Evolutionary conservation across 495 filamentous ascomycete species (phyloP).

Genomic region (Talaromyces nanjingensis): DNA sequence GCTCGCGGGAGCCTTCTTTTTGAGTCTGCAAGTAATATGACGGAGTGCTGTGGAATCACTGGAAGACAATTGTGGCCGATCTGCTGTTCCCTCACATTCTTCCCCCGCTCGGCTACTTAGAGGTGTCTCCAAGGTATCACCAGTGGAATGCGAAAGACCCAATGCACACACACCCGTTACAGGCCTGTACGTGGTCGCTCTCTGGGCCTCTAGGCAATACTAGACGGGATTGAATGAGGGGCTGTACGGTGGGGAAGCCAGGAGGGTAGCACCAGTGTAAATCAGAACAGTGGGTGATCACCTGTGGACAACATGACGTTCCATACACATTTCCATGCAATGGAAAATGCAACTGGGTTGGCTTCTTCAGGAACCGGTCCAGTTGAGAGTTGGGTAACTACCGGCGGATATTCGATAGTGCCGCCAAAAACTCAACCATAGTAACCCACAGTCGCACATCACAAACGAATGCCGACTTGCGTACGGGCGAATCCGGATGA

Average conservation of each 20-base stretch:
- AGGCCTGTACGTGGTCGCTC: background rate
- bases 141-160: background rate
- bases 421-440: background rate
- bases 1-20: background rate
- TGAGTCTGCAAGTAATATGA: slow-evolving; percentile 5
- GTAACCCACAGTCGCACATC: background rate
- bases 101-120: background rate
- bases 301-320: background rate
- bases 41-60: slow-evolving; percentile 1
- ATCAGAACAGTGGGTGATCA: background rate
- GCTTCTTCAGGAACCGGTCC: slow-evolving; percentile 1
- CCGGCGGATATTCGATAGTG: background rate
- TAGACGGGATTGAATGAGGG: slow-evolving; percentile 1
- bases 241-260: background rate
- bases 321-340: background rate
- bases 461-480: background rate
- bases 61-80: background rate
- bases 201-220: background rate
- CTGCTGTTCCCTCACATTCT: background rate
- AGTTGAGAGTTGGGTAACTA: background rate
- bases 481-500: slow-evolving; percentile 1
- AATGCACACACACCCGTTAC: background rate
- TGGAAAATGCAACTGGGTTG: background rate
- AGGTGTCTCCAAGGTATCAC: background rate
- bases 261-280: background rate